These are phyloP conservation scores for Zygoascus sp. DNA, from an alignment of 1,139 yeast genomes.

Conservation along the genomic window DNA sequence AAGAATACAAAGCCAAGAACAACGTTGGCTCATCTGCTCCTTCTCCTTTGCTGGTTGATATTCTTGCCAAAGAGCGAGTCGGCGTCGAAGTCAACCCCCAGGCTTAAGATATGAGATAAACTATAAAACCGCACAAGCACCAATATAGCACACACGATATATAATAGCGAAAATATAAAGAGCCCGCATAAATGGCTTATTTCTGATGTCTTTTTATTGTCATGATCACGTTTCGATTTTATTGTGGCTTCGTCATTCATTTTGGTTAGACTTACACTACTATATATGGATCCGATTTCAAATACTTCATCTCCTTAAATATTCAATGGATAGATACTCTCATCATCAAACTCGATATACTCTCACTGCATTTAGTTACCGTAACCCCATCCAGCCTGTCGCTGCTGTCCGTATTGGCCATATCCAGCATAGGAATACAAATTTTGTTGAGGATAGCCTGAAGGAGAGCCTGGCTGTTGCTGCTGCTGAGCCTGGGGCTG, in stretches of 20 bases:
- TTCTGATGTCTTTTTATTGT: background rate
- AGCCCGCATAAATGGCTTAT: background rate
- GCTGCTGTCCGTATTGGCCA: constrained; percentile 30
- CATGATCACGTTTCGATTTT: background rate
- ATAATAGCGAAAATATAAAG: background rate
- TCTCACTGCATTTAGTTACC: constrained; percentile 14
- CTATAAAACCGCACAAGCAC: background rate
- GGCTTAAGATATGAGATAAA: constrained; percentile 17
- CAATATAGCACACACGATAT: background rate
- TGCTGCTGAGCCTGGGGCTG: constrained; percentile 26
- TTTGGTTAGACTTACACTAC: background rate
- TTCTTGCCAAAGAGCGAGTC: constrained; percentile 83
- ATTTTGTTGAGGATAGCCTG: constrained; percentile 28
- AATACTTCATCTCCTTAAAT: background rate
- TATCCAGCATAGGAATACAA: constrained; percentile 32
- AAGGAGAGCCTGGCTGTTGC: constrained; percentile 17
- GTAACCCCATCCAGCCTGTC: constrained; percentile 23
- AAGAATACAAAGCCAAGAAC: constrained; percentile 47
- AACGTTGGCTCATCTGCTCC: constrained; percentile 39
- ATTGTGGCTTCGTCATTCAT: background rate
- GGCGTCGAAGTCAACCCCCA: constrained; percentile 38
- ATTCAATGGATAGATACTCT: background rate
- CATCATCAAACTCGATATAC: background rate
- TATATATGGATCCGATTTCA: background rate
- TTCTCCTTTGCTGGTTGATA: constrained; percentile 63